Base-by-base conservation (phyloP, 306 rosid genomes). In the Glycyrrhiza uralensis region DNA sequence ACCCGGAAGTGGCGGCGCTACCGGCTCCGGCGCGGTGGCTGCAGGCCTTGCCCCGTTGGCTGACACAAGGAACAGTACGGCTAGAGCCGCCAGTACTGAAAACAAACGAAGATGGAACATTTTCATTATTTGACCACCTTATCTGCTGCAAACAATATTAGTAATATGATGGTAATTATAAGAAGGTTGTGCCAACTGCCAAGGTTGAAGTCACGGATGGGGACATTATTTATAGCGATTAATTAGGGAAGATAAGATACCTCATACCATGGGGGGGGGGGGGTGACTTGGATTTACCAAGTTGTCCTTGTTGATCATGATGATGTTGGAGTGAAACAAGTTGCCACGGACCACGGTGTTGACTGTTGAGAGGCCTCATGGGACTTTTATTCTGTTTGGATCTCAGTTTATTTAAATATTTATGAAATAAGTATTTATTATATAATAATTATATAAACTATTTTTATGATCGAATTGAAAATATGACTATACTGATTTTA, bases 11-110 rank as follows among this genome's bases (percentile, higher is more conserved):
- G 79, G 47, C 17, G 79, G 33, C 9, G 58, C 22, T 24, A 2
- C 13, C 0, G 63, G 36, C 12, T 7, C 79, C 5, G 69, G 45
- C 35, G 60, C 26, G 56, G 82, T 47, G 69, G 54, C 20, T 4
- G n/a, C n/a, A n/a, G 65, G 26, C 1, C 42, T 36, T 22, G 75
- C 67, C 13, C 46, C 82, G 0, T 45, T 33, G 17, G 59, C 50
- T n/a, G 72, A 3, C 71, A 49, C 47, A 4, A 74, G 69, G 71
- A 52, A 38, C 1, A n/a, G n/a, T n/a, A 60, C 3, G 68, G 76
- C 73, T 7, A 78, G 70, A 59, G 39, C 23, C 0, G 72, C 22
- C 1, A 81, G 30, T 9, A n/a, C n/a, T n/a, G 76, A 28, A 39
- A 77, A 17, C 5, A 71, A 4, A 19, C 73, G 23, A 19, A 23